Conservation (phyloP, 768 basidiomycete genomes). For the Agrocybe pediades region DNA sequence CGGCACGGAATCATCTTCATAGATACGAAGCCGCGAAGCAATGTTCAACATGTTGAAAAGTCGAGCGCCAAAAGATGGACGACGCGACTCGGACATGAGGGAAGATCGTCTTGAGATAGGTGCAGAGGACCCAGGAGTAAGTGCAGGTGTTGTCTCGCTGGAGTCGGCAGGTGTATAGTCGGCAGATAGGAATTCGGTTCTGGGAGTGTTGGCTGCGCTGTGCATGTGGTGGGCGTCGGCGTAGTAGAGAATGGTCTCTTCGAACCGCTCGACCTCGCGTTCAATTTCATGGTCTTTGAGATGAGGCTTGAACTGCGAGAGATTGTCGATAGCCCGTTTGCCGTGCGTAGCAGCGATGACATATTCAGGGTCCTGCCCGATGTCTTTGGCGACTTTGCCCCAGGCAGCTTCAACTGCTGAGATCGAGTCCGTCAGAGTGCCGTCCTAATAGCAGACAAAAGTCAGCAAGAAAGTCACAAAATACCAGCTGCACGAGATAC, state of each 20-base stretch:
- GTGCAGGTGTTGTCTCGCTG: slow-evolving; percentile 38
- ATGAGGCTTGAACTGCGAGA: slow-evolving; percentile 58
- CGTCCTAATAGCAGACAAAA: slow-evolving; percentile 45
- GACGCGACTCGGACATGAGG: slow-evolving; percentile 32
- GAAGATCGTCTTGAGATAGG: slow-evolving; percentile 48
- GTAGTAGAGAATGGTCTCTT: slow-evolving; percentile 64
- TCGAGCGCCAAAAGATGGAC: slow-evolving; percentile 45
- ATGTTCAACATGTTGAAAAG: slow-evolving; percentile 20
- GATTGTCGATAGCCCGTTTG: slow-evolving; percentile 77
- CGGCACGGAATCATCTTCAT: slow-evolving; percentile 23
- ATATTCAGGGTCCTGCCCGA: slow-evolving; percentile 65
- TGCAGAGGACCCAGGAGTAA: slow-evolving; percentile 36
- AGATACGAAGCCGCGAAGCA: slow-evolving; percentile 25
- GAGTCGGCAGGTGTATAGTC: neutral
- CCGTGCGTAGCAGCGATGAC: slow-evolving; percentile 81
- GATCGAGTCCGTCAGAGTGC: slow-evolving; percentile 75
- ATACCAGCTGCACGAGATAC: slow-evolving; percentile 12
- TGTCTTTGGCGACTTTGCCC: slow-evolving; percentile 70
- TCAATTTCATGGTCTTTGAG: slow-evolving; percentile 60
- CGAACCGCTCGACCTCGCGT: slow-evolving; percentile 59
- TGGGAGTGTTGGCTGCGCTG: slow-evolving; percentile 26
- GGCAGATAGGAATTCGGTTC: slow-evolving; percentile 17
- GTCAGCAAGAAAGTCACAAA: slow-evolving; percentile 4
- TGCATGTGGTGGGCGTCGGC: slow-evolving; percentile 58
- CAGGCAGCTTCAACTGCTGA: slow-evolving; percentile 75